phyloP scores from a whole-genome alignment of 1,284 basidiomycete genomes.

The Gomphus sp. region DNA sequence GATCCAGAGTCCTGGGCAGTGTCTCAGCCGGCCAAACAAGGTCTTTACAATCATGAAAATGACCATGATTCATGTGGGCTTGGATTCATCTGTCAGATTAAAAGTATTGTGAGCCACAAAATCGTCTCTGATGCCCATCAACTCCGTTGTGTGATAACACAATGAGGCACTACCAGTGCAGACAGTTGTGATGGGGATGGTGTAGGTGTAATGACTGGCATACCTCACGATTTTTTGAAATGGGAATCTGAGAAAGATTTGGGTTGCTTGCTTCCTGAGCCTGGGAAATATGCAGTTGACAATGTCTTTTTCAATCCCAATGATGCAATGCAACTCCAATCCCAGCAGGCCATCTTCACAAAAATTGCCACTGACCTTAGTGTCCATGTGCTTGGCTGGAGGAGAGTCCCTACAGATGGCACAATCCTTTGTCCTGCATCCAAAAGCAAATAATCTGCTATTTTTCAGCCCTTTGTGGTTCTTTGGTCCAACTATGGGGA shows the following conservation, averaged over 20 bases:
- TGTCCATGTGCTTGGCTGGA: constrained; percentile 93
- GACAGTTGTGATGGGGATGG: constrained; percentile 98
- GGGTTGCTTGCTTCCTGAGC: constrained; percentile 72
- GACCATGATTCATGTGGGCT: constrained; percentile 95
- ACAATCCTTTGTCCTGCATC: constrained; percentile 94
- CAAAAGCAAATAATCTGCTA: constrained; percentile 92
- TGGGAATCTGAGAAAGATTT: constrained; percentile 86
- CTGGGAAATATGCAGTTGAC: constrained; percentile 93
- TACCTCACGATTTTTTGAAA: constrained; percentile 93
- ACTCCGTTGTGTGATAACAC: constrained; percentile 96
- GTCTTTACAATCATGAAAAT: constrained; percentile 81
- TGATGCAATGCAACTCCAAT: constrained; percentile 70
- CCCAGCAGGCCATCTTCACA: constrained; percentile 75
- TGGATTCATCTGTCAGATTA: constrained; percentile 97
- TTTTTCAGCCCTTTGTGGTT: constrained; percentile 95
- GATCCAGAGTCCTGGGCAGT: constrained; percentile 67
- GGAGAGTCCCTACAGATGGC: constrained; percentile 93
- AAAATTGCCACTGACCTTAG: constrained; percentile 75
- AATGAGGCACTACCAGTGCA: constrained; percentile 94
- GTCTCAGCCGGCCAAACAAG: constrained; percentile 73
- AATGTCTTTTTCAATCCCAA: constrained; percentile 94
- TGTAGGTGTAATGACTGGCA: constrained; percentile 96
- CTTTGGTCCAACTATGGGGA: constrained; percentile 83
- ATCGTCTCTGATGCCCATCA: constrained; percentile 96
- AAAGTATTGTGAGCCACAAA: constrained; percentile 90